Conservation (phyloP, 2,329 filamentous ascomycete genomes). For the Coniochaeta hoffmannii region DNA sequence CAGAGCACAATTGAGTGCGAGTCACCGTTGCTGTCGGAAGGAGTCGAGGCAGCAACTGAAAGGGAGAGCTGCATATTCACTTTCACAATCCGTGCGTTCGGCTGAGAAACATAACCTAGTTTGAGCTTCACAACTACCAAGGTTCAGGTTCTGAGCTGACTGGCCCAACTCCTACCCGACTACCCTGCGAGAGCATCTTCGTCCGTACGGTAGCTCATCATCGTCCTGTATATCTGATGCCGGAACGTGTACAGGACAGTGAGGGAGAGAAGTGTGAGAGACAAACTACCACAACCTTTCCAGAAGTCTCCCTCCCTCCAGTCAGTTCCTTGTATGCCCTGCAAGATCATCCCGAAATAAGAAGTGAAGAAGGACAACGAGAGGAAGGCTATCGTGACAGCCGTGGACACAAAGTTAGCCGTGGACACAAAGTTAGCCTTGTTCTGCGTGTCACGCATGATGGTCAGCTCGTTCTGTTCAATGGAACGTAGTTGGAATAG, state of each 20-base stretch:
- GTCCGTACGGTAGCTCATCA: background rate
- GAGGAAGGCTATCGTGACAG: background rate
- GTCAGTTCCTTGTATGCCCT: too few relatives aligned
- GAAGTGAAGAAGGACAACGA: background rate
- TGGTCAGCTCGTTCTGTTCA: slow-evolving; percentile 1
- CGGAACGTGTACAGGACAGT: background rate
- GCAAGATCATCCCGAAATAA: background rate
- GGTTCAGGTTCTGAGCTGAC: too few relatives aligned
- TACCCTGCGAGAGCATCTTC: background rate
- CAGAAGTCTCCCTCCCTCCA: background rate
- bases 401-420: background rate
- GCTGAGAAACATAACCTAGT: too few relatives aligned
- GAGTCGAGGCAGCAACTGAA: too few relatives aligned
- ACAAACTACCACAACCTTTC: background rate
- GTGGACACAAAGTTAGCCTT: background rate
- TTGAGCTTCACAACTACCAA: too few relatives aligned
- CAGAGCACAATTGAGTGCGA: too few relatives aligned
- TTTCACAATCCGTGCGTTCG: too few relatives aligned
- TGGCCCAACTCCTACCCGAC: background rate
- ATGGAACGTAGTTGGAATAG: background rate
- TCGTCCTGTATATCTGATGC: background rate
- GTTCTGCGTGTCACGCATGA: background rate
- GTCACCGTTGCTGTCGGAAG: too few relatives aligned
- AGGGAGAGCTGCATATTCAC: too few relatives aligned
- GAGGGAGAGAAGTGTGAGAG: background rate